Conservation (phyloP, 2,329 filamentous ascomycete genomes). For the Hawksworthiomyces lignivorus region DNA sequence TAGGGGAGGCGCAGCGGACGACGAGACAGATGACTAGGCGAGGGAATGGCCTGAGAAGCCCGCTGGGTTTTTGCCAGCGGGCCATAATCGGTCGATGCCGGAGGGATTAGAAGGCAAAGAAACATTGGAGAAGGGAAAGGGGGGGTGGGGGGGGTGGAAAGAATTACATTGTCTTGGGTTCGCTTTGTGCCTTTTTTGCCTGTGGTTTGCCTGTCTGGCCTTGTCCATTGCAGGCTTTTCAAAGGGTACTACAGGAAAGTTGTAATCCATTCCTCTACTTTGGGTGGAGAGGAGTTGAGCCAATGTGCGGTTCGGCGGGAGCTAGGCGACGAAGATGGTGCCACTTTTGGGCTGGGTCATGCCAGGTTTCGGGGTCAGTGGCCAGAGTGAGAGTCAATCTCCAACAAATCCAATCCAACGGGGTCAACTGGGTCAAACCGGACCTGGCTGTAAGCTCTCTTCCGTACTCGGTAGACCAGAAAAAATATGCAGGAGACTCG, state of each 20-base stretch:
- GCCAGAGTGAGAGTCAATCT: constrained; percentile 12
- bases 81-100: constrained; percentile 25
- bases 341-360: constrained; percentile 16
- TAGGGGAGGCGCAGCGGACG: constrained; percentile 6
- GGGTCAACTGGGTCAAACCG: constrained; percentile 6
- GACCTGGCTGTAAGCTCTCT: no score
- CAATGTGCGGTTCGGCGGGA: constrained; percentile 7
- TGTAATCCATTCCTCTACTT: no score
- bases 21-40: constrained; percentile 16
- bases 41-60: constrained; percentile 24
- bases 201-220: no score
- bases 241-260: no score
- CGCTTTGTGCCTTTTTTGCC: no score
- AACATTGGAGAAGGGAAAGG: background rate
- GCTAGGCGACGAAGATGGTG: constrained; percentile 13
- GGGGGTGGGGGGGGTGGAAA: no score
- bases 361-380: constrained; percentile 12
- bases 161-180: no score
- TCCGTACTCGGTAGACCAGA: no score
- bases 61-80: constrained; percentile 11
- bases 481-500: no score
- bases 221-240: no score
- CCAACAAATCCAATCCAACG: no score
- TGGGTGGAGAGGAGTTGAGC: no score
- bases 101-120: constrained; percentile 1